These are phyloP conservation scores for Botrytis hyacinthi DNA, from an alignment of 2,329 filamentous ascomycete genomes.

Conservation along the genomic window DNA sequence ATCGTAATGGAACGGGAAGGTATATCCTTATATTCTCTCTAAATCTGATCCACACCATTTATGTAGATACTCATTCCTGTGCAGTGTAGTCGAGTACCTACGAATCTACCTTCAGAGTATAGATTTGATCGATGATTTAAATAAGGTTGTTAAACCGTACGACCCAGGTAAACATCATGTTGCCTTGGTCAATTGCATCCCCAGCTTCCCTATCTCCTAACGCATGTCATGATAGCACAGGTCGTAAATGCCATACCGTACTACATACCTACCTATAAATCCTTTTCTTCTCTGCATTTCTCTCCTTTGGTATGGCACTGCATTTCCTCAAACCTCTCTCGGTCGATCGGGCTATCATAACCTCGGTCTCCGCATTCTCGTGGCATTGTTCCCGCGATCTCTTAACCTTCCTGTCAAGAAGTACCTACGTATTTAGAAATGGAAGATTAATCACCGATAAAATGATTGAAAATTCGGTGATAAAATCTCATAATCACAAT, in stretches of 20 bases:
- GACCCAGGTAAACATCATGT: background rate
- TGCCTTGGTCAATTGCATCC: background rate
- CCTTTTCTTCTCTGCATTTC: background rate
- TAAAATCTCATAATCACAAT: background rate
- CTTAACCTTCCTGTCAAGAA: background rate
- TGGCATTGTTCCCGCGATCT: background rate
- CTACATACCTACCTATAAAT: background rate
- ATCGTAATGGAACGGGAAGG: background rate
- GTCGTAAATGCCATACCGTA: background rate
- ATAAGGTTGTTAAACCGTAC: background rate
- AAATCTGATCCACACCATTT: background rate
- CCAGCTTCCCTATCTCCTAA: background rate
- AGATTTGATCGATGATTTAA: background rate
- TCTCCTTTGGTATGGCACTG: background rate
- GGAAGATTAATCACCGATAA: background rate
- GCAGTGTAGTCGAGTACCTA: background rate
- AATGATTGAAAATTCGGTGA: background rate
- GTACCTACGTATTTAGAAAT: background rate
- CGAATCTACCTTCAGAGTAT: no score
- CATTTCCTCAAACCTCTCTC: background rate
- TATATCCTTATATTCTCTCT: background rate
- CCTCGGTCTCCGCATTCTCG: conserved; percentile 3
- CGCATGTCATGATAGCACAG: background rate
- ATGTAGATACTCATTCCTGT: no score
- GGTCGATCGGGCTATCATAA: background rate